Base-by-base conservation (phyloP, 495 filamentous ascomycete genomes). In the Thozetella sp. region DNA sequence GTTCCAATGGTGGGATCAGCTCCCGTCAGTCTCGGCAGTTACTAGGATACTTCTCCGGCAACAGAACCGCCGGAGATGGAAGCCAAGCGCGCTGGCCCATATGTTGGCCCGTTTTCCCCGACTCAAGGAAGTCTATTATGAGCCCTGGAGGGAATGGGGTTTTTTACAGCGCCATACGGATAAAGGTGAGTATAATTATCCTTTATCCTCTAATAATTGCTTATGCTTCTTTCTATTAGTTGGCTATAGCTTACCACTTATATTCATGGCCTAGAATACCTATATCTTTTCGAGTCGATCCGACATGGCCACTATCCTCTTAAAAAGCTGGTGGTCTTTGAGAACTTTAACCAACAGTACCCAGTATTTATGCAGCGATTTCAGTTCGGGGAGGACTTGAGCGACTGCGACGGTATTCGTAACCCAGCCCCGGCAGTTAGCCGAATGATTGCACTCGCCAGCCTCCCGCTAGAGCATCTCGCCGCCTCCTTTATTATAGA, bases 401-500 rank as follows among this genome's bases (percentile, higher is more conserved):
- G 17, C 11, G 20, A 50, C 48, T 68, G 58, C 57, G 58, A 68
- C 48, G 57, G 55, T 62, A 62, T 61, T 61, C 65, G 71, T 40
- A 66, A 59, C 25, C 63, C 64, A 63, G n/a, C 52, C 56, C 60
- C 56, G 50, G 57, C 40, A 24, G 61, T 73, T 51, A 57, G 71
- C 65, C 62, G 59, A 53, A 62, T 61, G 34, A 50, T 72, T 55
- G 65, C 69, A 20, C 55, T 60, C 52, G 60, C 63, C 52, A 72
- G 67, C 53, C 68, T 75, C 54, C 34, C 53, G 55, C 71, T 75
- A 45, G 69, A 75, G 63, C 67, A 75, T 52, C 68, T 74, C 50
- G 67, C 69, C 40, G 70, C 67, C 56, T 74, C 71, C 19, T 74
- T 72, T 57, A 58, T 75, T 19, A 68, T 72, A 57, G 71, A 74